These are phyloP conservation scores for Epichloe festucae DNA, from an alignment of 2,329 filamentous ascomycete genomes.

Conservation along the genomic window DNA sequence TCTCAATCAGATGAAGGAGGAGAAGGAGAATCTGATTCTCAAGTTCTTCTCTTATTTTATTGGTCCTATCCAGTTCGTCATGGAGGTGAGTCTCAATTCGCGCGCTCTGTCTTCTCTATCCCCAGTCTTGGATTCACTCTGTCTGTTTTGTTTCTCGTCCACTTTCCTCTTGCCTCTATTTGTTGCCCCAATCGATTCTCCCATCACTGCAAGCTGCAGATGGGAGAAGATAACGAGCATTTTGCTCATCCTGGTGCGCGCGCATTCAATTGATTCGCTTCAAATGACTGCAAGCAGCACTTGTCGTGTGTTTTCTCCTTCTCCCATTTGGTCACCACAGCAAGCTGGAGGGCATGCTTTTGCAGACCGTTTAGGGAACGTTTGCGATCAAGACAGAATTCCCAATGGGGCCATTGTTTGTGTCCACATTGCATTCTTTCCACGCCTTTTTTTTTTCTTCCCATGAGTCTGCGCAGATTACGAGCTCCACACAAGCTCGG, in stretches of 20 bases:
- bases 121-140: neutral
- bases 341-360: neutral
- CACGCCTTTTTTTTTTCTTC: constrained; percentile 11
- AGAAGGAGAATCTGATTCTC: constrained; percentile 71
- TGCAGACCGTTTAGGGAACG: neutral
- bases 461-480: constrained; percentile 18
- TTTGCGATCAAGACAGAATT: neutral
- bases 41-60: constrained; percentile 78
- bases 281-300: neutral
- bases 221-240: neutral
- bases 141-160: neutral
- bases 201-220: neutral
- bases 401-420: constrained; percentile 7
- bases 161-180: neutral
- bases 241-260: neutral
- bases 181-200: neutral
- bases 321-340: neutral
- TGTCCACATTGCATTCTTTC: constrained; percentile 10
- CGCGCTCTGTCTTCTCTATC: neutral
- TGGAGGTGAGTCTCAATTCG: constrained; percentile 52
- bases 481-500: constrained; percentile 20
- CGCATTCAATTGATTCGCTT: neutral
- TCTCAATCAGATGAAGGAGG: constrained; percentile 82
- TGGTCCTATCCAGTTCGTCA: constrained; percentile 85
- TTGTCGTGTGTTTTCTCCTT: neutral